Percentiles rank a stretch among this genome's conserved stretches.
Conservation (phyloP, 306 rosid genomes). For the Ormosia semicastrata region DNA sequence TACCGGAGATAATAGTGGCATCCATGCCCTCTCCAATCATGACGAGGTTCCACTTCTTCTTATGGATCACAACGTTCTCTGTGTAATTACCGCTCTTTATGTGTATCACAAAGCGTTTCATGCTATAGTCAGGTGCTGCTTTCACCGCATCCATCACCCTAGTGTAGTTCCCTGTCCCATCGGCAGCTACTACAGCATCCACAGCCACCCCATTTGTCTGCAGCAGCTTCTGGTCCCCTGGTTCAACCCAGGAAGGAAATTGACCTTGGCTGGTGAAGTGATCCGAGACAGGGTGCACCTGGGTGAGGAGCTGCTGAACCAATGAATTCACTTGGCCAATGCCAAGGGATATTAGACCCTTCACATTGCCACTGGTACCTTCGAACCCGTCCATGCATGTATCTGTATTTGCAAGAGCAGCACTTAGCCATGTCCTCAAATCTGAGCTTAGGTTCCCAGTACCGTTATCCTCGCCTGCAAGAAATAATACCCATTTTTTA, state of each 20-base stretch:
- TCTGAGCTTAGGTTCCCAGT: constrained; percentile 67
- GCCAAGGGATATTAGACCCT: constrained; percentile 28
- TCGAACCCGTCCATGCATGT: constrained; percentile 79
- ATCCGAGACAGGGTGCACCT: constrained; percentile 37
- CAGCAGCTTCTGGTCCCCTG: constrained; percentile 41
- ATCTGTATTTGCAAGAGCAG: constrained; percentile 53
- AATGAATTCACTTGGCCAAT: constrained; percentile 44
- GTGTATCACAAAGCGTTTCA: constrained; percentile 55
- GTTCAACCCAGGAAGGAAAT: constrained; percentile 54
- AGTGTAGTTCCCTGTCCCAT: constrained; percentile 65
- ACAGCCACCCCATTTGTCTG: constrained; percentile 21
- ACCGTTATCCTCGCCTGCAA: constrained; percentile 51
- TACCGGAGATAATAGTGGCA: constrained; percentile 53
- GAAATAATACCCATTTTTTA: background rate
- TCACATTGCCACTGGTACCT: constrained; percentile 41
- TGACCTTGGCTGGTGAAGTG: background rate
- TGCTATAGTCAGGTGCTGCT: constrained; percentile 61
- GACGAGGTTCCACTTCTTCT: constrained; percentile 76
- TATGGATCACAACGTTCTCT: constrained; percentile 63
- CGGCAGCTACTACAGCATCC: constrained; percentile 56
- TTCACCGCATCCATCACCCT: constrained; percentile 55
- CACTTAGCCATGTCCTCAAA: constrained; percentile 80
- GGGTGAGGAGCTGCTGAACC: constrained; percentile 44
- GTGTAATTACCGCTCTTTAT: constrained; percentile 59
- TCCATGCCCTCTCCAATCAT: constrained; percentile 73